Evolutionary conservation across 345 rosid species (phyloP), one percentile per base, ranked within the genome.

Genomic region (Camelina laxa): DNA sequence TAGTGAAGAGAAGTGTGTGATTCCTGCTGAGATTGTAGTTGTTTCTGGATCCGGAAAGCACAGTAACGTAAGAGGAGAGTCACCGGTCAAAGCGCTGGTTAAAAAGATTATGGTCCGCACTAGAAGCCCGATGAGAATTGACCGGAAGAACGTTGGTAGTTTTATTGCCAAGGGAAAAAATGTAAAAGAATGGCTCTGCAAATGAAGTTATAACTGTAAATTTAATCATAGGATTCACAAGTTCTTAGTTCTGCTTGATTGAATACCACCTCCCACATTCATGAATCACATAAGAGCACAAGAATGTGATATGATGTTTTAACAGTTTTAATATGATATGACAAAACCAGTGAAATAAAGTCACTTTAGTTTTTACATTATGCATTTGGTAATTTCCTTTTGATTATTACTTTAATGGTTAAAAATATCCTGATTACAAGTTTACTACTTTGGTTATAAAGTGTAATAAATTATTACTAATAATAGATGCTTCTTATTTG

Each of bases 1-100:
- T 30, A 63, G 39, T 4, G 73, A 74, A 30, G 81, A 59, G 3
- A 73, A 75, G 3, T 44, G 68, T 50, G 81, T 30, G 65, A 47
- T 86, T 58, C 98, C 97, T 2, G 77, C 82, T 7, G 87, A 93
- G 78, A 75, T 91, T 35, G 83, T 84, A 9, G 78, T 90, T 51
- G 86, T 91, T 59, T 88, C 88, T 72, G 96, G 98, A 27, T 78
- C 82, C 0, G 98, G 96, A 19, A 91, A 85, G 38, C 98, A 87
- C 44, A 90, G 97, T 67, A 78, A 27, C 7, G 60, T 83, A 42
- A 82, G 87, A 82, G 93, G 96, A 66, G 88, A 91, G 70, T 94
- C 98, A 1, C 89, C 89, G 2, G 82, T 94, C 4, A 91, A 90
- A 81, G 65, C 55, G 0, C 45, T 90, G 79, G 85, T 90, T 14